These are phyloP conservation scores for Asclepias syriaca DNA, from an alignment of 257 asterid genomes.

Conservation along the genomic window DNA sequence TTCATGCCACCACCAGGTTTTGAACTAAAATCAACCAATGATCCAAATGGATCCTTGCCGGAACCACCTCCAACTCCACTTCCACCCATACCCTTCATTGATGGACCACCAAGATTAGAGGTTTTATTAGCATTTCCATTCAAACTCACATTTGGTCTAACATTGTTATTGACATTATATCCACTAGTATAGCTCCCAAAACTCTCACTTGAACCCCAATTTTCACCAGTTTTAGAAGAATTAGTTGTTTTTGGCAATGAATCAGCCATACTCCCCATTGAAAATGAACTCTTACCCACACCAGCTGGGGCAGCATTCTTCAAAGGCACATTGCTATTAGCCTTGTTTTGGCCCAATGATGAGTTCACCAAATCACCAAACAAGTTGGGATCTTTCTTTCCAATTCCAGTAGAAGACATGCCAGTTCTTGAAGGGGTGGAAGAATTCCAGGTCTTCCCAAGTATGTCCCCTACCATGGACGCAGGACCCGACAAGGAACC, in stretches of 20 bases:
- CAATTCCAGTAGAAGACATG: constrained; percentile 38
- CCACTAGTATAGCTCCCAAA: constrained; percentile 33
- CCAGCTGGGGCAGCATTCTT: constrained; percentile 43
- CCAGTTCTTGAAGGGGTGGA: constrained; percentile 33
- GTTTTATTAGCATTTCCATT: constrained; percentile 35
- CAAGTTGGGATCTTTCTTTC: constrained; percentile 75
- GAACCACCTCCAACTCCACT: constrained; percentile 36
- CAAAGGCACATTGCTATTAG: constrained; percentile 53
- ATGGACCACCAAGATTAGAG: constrained; percentile 46
- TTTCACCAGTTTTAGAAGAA: constrained; percentile 29
- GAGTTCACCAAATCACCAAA: constrained; percentile 82
- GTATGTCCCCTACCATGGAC: constrained; percentile 89
- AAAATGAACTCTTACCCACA: constrained; percentile 36
- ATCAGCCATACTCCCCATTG: constrained; percentile 66
- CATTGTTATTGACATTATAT: constrained; percentile 27
- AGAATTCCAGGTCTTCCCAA: constrained; percentile 86
- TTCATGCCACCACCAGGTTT: constrained; percentile 42
- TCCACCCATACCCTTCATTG: constrained; percentile 55
- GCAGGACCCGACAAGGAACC: constrained; percentile 58
- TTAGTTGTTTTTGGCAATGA: constrained; percentile 55
- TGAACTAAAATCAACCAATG: constrained; percentile 65
- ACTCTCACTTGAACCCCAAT: constrained; percentile 36
- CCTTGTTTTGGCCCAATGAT: constrained; percentile 60
- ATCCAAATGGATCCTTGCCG: constrained; percentile 70
- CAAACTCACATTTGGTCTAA: constrained; percentile 37